A percentile compares a stretch with the other conserved stretches of the same genome.
Conservation (phyloP, 2,329 filamentous ascomycete species). For the Epichloe scottii region DNA sequence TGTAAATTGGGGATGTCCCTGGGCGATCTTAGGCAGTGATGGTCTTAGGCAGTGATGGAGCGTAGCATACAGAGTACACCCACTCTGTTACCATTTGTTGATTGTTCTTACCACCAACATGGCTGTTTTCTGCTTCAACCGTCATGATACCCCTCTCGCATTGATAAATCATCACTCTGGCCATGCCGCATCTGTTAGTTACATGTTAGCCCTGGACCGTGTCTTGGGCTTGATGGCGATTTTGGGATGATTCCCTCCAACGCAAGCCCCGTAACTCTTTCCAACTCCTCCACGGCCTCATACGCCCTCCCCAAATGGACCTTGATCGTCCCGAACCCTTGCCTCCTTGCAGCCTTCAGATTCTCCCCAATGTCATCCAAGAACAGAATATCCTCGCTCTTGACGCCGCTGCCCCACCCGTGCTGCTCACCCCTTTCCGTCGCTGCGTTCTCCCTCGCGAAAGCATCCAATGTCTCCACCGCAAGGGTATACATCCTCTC, state of each 20-base stretch:
- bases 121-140: no score
- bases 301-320: constrained; percentile 66
- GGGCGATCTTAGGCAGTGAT: no score
- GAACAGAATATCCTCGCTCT: constrained; percentile 63
- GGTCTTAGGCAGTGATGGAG: no score
- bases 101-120: no score
- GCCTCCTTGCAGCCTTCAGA: constrained; percentile 60
- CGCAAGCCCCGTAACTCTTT: constrained; percentile 57
- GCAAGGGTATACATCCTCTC: constrained; percentile 68
- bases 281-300: constrained; percentile 72
- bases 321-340: constrained; percentile 75
- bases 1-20: no score
- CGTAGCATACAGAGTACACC: no score
- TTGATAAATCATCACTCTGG: background rate
- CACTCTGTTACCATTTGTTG: no score
- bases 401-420: constrained; percentile 39
- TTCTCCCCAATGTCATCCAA: constrained; percentile 94
- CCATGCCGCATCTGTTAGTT: constrained; percentile 3
- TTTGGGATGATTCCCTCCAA: constrained; percentile 46
- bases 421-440: constrained; percentile 23
- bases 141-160: background rate
- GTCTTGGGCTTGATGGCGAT: constrained; percentile 30
- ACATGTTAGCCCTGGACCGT: constrained; percentile 30
- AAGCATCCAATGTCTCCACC: constrained; percentile 50
- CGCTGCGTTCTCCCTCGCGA: constrained; percentile 38